Evolutionary conservation across 257 asterid species (phyloP).

Genomic region (Salvia splendens): DNA sequence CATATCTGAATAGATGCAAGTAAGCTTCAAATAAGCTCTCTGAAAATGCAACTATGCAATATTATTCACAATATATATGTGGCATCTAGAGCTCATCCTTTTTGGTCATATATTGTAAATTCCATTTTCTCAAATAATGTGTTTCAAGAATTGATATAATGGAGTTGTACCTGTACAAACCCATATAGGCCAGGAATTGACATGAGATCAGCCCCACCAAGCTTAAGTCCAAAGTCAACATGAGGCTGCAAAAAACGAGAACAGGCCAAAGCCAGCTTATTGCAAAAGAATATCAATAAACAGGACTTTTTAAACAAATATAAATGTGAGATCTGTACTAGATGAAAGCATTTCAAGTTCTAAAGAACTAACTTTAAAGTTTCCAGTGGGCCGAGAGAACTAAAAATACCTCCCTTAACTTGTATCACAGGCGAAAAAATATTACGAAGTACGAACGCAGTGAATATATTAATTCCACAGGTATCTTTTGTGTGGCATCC

Average conservation of each 20-base stretch:
- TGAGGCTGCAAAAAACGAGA: conserved; percentile 69
- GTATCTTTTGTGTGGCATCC: conserved; percentile 9
- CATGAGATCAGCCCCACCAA: conserved; percentile 95
- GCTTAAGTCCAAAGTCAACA: conserved; percentile 91
- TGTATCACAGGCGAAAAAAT: conserved; percentile 15
- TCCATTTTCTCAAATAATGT: conserved; percentile 6
- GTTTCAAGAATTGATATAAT: conserved; percentile 15
- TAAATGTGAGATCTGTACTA: conserved; percentile 6
- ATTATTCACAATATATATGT: conserved; percentile 6
- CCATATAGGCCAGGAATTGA: conserved; percentile 88
- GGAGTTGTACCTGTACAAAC: conserved; percentile 68
- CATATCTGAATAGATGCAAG: background rate
- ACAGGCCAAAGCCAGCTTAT: conserved; percentile 27
- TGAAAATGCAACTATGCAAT: background rate
- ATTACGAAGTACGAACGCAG: background rate
- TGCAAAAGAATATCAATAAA: conserved; percentile 16
- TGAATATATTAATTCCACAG: conserved; percentile 20
- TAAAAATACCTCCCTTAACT: background rate
- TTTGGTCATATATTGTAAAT: conserved; percentile 12
- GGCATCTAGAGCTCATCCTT: conserved; percentile 9
- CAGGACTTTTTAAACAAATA: background rate
- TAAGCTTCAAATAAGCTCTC: background rate
- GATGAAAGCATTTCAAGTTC: conserved; percentile 22
- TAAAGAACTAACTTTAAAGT: conserved; percentile 6
- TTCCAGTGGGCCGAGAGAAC: conserved; percentile 4